Percentiles rank a stretch among this genome's conserved stretches.
Conservation (phyloP, 139 green algal genomes). For the Pedinophyceae sp. region DNA sequence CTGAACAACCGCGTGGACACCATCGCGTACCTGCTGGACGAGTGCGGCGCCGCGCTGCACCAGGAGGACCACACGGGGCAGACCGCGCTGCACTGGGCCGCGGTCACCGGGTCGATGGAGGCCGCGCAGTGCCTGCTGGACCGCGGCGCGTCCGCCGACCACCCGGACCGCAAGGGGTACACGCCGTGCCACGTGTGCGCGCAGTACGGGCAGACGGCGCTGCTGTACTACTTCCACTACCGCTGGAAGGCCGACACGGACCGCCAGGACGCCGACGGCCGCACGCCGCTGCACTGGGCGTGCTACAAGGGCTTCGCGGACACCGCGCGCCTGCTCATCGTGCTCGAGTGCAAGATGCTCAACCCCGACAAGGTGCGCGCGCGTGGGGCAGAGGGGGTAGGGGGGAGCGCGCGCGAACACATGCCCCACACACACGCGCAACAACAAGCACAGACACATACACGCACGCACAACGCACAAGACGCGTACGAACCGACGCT, state of each 20-base stretch:
- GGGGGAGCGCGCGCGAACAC: no score
- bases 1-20: conserved; percentile 77
- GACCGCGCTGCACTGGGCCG: conserved; percentile 39
- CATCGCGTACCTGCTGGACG: conserved; percentile 44
- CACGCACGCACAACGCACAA: no score
- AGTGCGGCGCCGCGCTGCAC: background rate
- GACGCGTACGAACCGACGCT: no score
- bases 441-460: no score
- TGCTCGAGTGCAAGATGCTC: conserved; percentile 51
- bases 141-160: conserved; percentile 22
- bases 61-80: conserved; percentile 37
- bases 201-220: conserved; percentile 87
- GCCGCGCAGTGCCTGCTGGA: conserved; percentile 60
- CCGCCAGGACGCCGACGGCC: conserved; percentile 43
- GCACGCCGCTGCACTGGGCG: conserved; percentile 71
- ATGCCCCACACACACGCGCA: no score
- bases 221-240: conserved; percentile 75
- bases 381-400: no score
- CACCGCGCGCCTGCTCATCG: conserved; percentile 74
- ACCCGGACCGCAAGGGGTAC: conserved; percentile 49
- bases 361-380: no score
- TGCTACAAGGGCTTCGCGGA: conserved; percentile 83
- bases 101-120: conserved; percentile 51
- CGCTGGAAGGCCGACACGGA: conserved; percentile 74
- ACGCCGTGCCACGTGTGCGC: conserved; percentile 66